Conservation (phyloP, 2,329 filamentous ascomycete species). For the Talaromyces sp. region DNA sequence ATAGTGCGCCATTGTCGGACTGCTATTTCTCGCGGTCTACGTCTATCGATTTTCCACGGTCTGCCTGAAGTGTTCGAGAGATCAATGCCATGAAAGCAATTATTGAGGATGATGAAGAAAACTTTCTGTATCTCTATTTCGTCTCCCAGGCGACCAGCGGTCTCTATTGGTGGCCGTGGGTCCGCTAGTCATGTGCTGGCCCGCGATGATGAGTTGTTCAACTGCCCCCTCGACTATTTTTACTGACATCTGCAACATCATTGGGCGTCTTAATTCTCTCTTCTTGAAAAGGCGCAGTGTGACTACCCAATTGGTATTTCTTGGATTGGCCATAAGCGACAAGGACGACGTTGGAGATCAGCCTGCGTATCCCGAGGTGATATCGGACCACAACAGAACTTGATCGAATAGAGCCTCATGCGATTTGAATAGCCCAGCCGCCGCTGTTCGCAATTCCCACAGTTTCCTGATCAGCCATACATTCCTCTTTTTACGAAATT, state of each 20-base stretch:
- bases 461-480: neutral
- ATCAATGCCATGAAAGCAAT: neutral
- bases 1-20: neutral
- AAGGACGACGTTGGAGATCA: neutral
- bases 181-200: constrained; percentile 14
- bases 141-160: constrained; percentile 12
- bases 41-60: neutral
- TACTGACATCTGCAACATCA: constrained; percentile 5
- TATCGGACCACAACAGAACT: neutral
- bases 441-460: neutral
- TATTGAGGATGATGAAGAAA: neutral
- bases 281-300: neutral
- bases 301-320: neutral
- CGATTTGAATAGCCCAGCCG: neutral
- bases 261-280: neutral
- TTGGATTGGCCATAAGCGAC: neutral
- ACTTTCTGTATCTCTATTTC: neutral
- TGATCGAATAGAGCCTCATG: neutral
- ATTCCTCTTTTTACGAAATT: too few species aligned
- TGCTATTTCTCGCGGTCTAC: neutral
- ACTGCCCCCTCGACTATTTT: constrained; percentile 2
- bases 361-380: neutral
- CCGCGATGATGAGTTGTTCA: constrained; percentile 16
- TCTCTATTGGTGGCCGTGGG: constrained; percentile 13
- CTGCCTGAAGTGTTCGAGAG: neutral